These are phyloP conservation scores for Tricholoma terreum DNA, from an alignment of 768 basidiomycete species.

Conservation along the genomic window DNA sequence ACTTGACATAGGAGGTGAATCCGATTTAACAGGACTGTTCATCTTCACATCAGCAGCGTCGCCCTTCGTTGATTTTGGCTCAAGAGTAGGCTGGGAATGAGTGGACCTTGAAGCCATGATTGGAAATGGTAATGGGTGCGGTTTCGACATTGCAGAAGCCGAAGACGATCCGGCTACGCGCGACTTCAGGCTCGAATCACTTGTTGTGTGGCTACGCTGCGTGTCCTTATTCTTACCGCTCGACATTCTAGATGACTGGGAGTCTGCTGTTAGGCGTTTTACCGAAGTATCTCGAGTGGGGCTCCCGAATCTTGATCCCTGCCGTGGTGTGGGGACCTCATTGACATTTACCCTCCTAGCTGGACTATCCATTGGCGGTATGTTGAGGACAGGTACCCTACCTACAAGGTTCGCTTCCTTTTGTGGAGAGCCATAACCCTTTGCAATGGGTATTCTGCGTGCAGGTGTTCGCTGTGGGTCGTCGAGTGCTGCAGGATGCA, in stretches of 20 bases:
- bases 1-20: slow-evolving; percentile 22
- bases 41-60: background rate
- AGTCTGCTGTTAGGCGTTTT: slow-evolving; percentile 32
- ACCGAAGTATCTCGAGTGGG: slow-evolving; percentile 21
- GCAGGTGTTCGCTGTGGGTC: slow-evolving; percentile 57
- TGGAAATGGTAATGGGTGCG: slow-evolving; percentile 34
- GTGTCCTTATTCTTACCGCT: slow-evolving; percentile 14
- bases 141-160: slow-evolving; percentile 2
- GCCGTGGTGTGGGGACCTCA: slow-evolving; percentile 33
- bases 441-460: slow-evolving; percentile 55
- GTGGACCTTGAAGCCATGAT: slow-evolving; percentile 20
- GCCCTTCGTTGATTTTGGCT: slow-evolving; percentile 22
- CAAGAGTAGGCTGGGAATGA: slow-evolving; percentile 24
- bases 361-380: slow-evolving; percentile 37
- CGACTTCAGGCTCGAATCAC: background rate
- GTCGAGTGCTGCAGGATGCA: slow-evolving; percentile 26
- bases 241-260: background rate
- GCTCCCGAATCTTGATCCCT: slow-evolving; percentile 25
- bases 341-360: slow-evolving; percentile 35
- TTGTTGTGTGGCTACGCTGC: slow-evolving; percentile 11
- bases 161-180: slow-evolving; percentile 1
- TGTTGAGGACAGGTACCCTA: slow-evolving; percentile 26
- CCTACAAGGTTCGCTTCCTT: slow-evolving; percentile 27
- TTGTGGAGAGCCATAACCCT: slow-evolving; percentile 48
- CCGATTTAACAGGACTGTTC: slow-evolving; percentile 17